Conservation (phyloP, 148 eudicot species). For the Fagopyrum esculentum region DNA sequence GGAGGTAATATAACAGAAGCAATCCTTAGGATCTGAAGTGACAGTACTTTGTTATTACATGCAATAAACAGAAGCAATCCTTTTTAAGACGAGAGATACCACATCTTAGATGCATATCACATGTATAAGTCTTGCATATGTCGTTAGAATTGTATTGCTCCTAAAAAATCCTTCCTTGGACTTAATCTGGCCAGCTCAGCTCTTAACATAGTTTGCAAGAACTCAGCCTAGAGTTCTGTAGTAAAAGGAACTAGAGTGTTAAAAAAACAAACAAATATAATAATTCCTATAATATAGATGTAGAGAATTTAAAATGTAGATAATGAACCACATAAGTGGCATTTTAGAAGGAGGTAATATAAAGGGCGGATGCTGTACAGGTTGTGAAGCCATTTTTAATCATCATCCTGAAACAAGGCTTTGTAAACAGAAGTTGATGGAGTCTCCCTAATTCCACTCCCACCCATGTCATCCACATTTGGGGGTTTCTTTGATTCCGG, state of each 20-base stretch:
- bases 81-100: too few species aligned
- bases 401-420: slow-evolving; percentile 64
- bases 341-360: neutral
- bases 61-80: too few species aligned
- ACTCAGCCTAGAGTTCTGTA: neutral
- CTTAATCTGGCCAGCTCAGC: too few species aligned
- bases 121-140: too few species aligned
- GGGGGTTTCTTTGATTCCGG: slow-evolving; percentile 42
- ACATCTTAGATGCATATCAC: too few species aligned
- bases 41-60: too few species aligned
- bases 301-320: neutral
- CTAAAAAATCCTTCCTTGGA: too few species aligned
- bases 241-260: neutral
- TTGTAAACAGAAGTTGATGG: slow-evolving; percentile 40
- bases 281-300: neutral
- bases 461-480: slow-evolving; percentile 9
- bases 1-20: too few species aligned
- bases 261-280: neutral
- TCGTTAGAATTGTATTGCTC: too few species aligned
- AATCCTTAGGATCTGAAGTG: too few species aligned
- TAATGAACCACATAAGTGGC: neutral
- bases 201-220: neutral
- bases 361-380: too few species aligned
- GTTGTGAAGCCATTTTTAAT: too few species aligned
- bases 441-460: slow-evolving; percentile 14